Evolutionary conservation across 345 rosid genomes (phyloP).

Genomic region (Lepidium didymum): DNA sequence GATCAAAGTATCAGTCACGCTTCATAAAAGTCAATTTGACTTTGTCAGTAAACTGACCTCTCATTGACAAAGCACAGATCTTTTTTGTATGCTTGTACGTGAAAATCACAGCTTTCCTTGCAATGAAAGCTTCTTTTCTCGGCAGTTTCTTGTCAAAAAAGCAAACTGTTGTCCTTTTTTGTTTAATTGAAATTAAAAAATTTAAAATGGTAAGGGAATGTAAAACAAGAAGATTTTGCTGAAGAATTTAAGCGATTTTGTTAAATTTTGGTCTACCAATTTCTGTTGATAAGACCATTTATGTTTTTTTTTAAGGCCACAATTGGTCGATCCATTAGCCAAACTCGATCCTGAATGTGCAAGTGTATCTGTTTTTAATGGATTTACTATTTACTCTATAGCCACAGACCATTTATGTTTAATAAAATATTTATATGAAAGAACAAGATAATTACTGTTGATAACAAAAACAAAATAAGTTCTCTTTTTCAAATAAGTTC

Average conservation of each 20-base stretch:
- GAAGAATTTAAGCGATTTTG: too few species aligned
- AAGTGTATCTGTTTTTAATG: too few species aligned
- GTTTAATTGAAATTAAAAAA: background rate
- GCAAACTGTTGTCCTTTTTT: background rate
- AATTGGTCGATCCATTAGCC: too few species aligned
- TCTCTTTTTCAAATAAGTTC: background rate
- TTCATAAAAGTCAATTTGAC: background rate
- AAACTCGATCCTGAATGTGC: too few species aligned
- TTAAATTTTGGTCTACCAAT: background rate
- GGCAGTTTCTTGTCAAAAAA: constrained; percentile 16
- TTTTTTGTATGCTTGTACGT: background rate
- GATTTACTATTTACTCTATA: too few species aligned
- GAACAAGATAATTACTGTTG: too few species aligned
- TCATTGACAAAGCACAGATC: constrained; percentile 5
- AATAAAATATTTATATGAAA: too few species aligned
- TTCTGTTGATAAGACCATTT: background rate
- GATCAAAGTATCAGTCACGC: background rate
- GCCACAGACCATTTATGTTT: too few species aligned
- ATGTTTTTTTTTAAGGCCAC: too few species aligned
- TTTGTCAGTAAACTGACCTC: background rate
- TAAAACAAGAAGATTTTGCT: too few species aligned
- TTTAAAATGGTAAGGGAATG: too few species aligned
- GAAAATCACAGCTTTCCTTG: constrained; percentile 11
- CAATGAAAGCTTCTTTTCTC: constrained; percentile 5
- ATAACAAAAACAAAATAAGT: too few species aligned